Evolutionary conservation across 2,329 filamentous ascomycete genomes (phyloP).

Genomic region (Cladorrhinum sp.): DNA sequence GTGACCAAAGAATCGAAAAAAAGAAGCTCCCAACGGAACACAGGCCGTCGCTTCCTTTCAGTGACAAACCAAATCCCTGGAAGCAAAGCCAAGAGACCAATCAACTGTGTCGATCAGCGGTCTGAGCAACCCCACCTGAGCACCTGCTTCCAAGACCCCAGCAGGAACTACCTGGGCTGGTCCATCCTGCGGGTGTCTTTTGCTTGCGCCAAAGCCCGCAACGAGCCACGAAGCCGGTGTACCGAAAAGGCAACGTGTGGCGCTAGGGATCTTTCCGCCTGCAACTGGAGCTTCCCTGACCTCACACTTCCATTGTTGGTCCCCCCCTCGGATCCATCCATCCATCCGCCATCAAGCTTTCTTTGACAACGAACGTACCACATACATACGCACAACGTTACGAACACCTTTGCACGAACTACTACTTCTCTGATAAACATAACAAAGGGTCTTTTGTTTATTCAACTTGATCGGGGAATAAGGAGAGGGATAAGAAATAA

Average conservation of each 20-base stretch:
- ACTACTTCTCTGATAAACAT: not conserved
- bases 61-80: not conserved
- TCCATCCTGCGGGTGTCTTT: too few relatives aligned
- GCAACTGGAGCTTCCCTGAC: not conserved
- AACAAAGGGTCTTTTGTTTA: too few relatives aligned
- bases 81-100: not conserved
- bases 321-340: not conserved
- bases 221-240: not conserved
- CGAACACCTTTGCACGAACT: not conserved
- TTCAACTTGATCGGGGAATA: too few relatives aligned
- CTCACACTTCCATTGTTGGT: not conserved
- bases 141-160: not conserved
- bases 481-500: too few relatives aligned
- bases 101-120: not conserved
- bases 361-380: not conserved
- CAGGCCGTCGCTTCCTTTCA: too few relatives aligned
- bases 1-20: constrained; percentile 3
- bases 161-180: not conserved
- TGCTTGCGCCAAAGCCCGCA: too few relatives aligned
- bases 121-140: too few relatives aligned
- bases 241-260: not conserved
- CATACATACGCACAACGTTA: constrained; percentile 1
- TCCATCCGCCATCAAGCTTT: not conserved
- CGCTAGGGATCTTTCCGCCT: not conserved
- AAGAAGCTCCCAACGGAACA: not conserved